Percentiles rank a stretch among this genome's conserved stretches.
phyloP scores from a whole-genome alignment of 2,329 filamentous ascomycete species.

The Cercospora sojina region DNA sequence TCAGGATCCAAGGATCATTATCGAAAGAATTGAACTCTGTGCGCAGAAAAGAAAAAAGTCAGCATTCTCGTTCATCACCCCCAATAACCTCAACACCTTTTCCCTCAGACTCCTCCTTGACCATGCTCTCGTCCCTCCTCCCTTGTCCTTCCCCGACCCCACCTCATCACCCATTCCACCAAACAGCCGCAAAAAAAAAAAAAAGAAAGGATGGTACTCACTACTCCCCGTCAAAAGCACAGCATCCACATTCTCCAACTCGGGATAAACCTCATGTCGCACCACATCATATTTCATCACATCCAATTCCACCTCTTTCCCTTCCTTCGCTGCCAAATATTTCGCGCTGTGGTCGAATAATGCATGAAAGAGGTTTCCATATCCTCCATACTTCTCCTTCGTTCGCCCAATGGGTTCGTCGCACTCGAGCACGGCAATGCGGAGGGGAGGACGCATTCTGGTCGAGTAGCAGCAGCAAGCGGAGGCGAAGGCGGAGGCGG shows the following conservation, averaged over 20 bases:
- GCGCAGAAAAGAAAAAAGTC: neutral
- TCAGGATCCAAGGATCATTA: constrained; percentile 71
- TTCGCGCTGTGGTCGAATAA: constrained; percentile 53
- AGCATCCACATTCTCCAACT: constrained; percentile 73
- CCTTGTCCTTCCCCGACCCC: constrained; percentile 28
- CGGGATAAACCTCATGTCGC: constrained; percentile 65
- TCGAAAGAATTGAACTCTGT: constrained; percentile 72
- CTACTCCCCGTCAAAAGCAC: constrained; percentile 70
- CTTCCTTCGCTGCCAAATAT: constrained; percentile 47
- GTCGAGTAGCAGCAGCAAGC: neutral
- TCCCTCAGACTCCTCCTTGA: no score
- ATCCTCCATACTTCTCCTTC: constrained; percentile 65
- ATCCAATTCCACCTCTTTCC: constrained; percentile 49
- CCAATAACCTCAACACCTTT: no score
- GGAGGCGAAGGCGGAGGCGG: no score
- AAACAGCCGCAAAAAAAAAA: neutral
- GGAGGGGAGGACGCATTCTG: constrained; percentile 45
- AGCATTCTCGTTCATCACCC: no score
- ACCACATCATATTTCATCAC: constrained; percentile 72
- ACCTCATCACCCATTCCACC: neutral
- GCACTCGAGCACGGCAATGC: constrained; percentile 84
- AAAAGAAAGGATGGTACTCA: constrained; percentile 37
- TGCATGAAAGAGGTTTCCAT: constrained; percentile 62
- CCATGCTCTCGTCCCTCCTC: no score
- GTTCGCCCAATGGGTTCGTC: constrained; percentile 71